A percentile compares a stretch with the other conserved stretches of the same genome.
Conservation (phyloP, 306 rosid genomes). For the Spatholobus suberectus region DNA sequence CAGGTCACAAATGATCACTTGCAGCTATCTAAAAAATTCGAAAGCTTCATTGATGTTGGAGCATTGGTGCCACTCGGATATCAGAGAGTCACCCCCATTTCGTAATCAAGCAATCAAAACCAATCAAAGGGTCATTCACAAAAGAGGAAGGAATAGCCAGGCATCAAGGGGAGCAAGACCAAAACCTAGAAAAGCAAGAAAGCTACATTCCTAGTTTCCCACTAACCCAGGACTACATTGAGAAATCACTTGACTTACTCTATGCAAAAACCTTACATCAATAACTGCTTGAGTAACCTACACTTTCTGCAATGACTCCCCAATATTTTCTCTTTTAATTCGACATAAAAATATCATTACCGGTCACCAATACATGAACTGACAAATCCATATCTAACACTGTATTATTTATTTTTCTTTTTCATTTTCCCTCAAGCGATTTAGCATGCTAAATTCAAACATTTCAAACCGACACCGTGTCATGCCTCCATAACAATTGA, state of each 20-base stretch:
- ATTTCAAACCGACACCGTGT: not conserved
- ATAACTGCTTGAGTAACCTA: not conserved
- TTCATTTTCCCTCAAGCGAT: not conserved
- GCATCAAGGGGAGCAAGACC: not conserved
- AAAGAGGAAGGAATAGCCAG: not conserved
- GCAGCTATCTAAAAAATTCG: not conserved
- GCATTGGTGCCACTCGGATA: not conserved
- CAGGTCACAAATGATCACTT: slow-evolving; percentile 1
- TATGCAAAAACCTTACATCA: not conserved
- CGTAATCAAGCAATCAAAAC: not conserved
- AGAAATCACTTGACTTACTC: not conserved
- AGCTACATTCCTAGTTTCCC: not conserved
- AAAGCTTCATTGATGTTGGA: not conserved
- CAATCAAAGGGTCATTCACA: not conserved
- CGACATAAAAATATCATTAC: not conserved
- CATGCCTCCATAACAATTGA: not conserved
- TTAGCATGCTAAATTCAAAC: not conserved
- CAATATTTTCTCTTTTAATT: not conserved
- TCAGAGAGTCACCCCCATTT: not conserved
- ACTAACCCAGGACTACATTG: not conserved
- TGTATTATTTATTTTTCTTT: not conserved
- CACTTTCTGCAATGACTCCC: not conserved
- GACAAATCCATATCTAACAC: not conserved
- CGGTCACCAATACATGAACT: no score
- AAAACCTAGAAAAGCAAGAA: not conserved